Evolutionary conservation across 2,329 filamentous ascomycete species (phyloP).

Genomic region (Pseudocercospora musae): DNA sequence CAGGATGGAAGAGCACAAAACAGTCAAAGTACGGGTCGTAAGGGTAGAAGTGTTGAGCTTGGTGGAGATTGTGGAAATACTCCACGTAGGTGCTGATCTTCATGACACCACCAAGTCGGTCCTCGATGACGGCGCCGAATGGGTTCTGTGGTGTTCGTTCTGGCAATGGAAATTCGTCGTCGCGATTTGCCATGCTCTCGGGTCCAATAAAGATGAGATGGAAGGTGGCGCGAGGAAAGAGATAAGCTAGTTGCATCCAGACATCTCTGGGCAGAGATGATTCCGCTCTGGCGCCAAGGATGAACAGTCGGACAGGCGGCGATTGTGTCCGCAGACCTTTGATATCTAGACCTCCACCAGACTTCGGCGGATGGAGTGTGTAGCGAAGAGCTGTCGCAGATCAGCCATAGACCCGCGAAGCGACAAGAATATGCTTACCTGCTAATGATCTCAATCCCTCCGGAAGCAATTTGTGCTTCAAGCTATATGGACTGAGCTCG

Average conservation of each 20-base stretch:
- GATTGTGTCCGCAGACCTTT: conserved; percentile 79
- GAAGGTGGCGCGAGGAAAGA: conserved; percentile 89
- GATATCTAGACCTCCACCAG: conserved; percentile 69
- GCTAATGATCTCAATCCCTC: conserved; percentile 93
- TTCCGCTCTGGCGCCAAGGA: conserved; percentile 93
- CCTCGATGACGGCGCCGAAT: conserved; percentile 90
- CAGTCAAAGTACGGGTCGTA: conserved; percentile 99
- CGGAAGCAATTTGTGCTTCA: conserved; percentile 73
- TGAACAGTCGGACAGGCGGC: conserved; percentile 85
- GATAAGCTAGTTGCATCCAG: conserved; percentile 89
- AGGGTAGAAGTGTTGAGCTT: conserved; percentile 83
- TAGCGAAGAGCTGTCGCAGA: conserved; percentile 72
- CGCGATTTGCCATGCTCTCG: conserved; percentile 91
- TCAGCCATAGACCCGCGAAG: conserved; percentile 16
- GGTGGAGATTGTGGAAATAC: conserved; percentile 95
- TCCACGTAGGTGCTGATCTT: conserved; percentile 98
- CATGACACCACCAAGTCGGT: conserved; percentile 80
- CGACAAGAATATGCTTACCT: conserved; percentile 56
- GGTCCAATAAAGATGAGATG: conserved; percentile 94
- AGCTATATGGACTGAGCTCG: conserved; percentile 87
- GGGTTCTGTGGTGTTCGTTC: conserved; percentile 81
- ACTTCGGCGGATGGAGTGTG: conserved; percentile 81
- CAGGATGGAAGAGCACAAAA: conserved; percentile 95
- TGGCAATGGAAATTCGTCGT: conserved; percentile 87
- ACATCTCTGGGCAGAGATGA: conserved; percentile 90